Evolutionary conservation across 2,329 filamentous ascomycete species (phyloP), one percentile per base, ranked within the genome.

Genomic region (Leptographium galeiforme): DNA sequence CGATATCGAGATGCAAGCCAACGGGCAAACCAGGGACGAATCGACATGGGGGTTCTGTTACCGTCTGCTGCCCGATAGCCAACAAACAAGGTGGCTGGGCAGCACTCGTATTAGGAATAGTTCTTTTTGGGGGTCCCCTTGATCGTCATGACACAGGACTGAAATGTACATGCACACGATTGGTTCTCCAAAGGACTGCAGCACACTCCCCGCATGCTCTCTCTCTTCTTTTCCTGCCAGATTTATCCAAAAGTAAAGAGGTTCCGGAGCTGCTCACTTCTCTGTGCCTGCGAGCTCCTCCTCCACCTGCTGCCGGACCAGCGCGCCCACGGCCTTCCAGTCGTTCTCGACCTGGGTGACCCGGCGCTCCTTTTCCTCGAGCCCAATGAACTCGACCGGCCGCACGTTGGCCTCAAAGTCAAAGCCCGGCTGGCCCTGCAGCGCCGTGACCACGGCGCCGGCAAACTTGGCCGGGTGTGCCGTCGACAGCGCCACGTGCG

Each of bases 391-490:
- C 69, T 96, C 87, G 54, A 77, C 67, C 0, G 91, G 91, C 53
- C 94, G 74, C 1, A 97, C 85, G 57, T 84, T 79, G 57, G 76
- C 68, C 43, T 79, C 74, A 64, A 95, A 95, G 61, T 81, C 76
- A 62, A 94, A 96, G 1, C 77, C 82, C n/a, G 76, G 67, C 64
- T 87, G 76, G 10, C 78, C 78, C 58, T 81, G 77, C 56, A 97
- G 73, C 0, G 91, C 89, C 48, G 85, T 67, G 61, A 90, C 85
- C 2, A 98, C 91, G 0, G 90, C 90, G 36, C 81, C 80, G 0
- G 85, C 82, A 64, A 98, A 98, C 69, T 98, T 98, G 57, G 91
- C 93, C 0, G 93, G 91, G 68, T 98, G 93, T 2, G 93, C 93
- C 2, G 93, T 98, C 1, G 90, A 87, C 3, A 98, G 79, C 1